Evolutionary conservation across 345 rosid genomes (phyloP), one percentile per base, ranked within the genome.

Genomic region (Linum usitatissimum): DNA sequence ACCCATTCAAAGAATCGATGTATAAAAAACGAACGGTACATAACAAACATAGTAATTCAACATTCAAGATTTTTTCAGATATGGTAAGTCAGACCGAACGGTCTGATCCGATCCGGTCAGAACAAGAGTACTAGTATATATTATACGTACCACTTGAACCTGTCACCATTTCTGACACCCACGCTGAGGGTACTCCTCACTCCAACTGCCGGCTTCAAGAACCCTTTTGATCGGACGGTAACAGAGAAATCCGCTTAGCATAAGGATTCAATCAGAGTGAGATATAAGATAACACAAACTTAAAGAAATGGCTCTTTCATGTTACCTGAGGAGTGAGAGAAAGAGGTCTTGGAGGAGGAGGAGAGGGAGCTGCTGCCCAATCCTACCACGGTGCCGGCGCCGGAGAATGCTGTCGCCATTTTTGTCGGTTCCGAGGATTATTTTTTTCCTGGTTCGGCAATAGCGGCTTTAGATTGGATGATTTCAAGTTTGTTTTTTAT

Each of bases 361-460:
- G 84, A 64, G n/a, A 80, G 77, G 0, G 79, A 64, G 68, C 81
- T 55, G 66, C 77, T 70, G 76, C 81, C 82, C n/a, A 91, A 84
- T 67, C 96, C 96, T 20, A 79, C 62, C 39, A 88, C 81, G 65
- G 91, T 68, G 56, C 81, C 81, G 65, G 91, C 66, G 56, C 81
- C 65, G 42, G 86, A 78, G 68, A 81, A 68, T 64, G 85, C 55
- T 57, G 95, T 78, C 54, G 95, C 95, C 90, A 86, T 84, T 67
- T 31, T 70, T 63, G 51, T 2, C 38, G 28, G 28, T 1, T 23
- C 38, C 38, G 38, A 34, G 38, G 38, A 34, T 34, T 23, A 2
- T 1, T 13, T 49, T 20, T 12, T 45, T n/a, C n/a, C n/a, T n/a
- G n/a, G 19, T 19, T 67, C n/a, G 18, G 6, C 12, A 18, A 55